Percentiles rank a stretch among this genome's conserved stretches.
These are phyloP conservation scores for Harringtonia aguacate DNA, from an alignment of 2,329 filamentous ascomycete species.

Conservation along the genomic window DNA sequence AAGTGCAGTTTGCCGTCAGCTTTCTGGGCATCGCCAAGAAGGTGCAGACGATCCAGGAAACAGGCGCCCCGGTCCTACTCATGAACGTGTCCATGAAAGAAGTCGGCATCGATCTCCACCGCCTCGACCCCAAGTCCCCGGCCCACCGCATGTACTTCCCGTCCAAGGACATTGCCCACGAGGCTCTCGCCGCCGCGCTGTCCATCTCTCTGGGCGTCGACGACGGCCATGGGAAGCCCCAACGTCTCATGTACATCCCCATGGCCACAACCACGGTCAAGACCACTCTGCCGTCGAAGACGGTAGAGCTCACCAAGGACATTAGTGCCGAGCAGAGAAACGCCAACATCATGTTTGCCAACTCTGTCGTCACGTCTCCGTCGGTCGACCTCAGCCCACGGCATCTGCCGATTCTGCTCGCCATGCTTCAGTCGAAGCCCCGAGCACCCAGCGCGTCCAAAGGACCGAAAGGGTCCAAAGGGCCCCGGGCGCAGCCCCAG, in stretches of 20 bases:
- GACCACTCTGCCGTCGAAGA: constrained; percentile 90
- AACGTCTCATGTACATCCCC: constrained; percentile 83
- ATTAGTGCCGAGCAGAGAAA: constrained; percentile 75
- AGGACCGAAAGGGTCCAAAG: too few species aligned
- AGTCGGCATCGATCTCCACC: constrained; percentile 82
- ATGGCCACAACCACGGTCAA: constrained; percentile 96
- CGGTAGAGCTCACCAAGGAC: constrained; percentile 66
- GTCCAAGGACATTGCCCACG: constrained; percentile 83
- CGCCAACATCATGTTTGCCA: constrained; percentile 91
- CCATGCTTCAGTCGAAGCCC: constrained; percentile 53
- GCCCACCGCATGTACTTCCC: constrained; percentile 99
- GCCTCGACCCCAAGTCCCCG: constrained; percentile 83
- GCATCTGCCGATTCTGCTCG: constrained; percentile 76
- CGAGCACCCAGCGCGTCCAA: constrained; percentile 19
- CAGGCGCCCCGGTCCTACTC: constrained; percentile 62
- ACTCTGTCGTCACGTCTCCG: constrained; percentile 90
- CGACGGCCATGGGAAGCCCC: constrained; percentile 75
- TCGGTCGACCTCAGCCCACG: constrained; percentile 88
- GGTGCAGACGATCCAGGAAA: constrained; percentile 56
- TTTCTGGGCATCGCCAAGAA: constrained; percentile 80
- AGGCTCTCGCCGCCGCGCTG: constrained; percentile 82
- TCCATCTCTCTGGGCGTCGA: constrained; percentile 88
- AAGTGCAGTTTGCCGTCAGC: constrained; percentile 90
- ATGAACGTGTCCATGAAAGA: constrained; percentile 87
- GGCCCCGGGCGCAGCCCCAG: constrained; percentile 26